A percentile compares a stretch with the other conserved stretches of the same genome.
Evolutionary conservation across 139 green algal species (phyloP).

Genomic region (Chlorella vulgaris): DNA sequence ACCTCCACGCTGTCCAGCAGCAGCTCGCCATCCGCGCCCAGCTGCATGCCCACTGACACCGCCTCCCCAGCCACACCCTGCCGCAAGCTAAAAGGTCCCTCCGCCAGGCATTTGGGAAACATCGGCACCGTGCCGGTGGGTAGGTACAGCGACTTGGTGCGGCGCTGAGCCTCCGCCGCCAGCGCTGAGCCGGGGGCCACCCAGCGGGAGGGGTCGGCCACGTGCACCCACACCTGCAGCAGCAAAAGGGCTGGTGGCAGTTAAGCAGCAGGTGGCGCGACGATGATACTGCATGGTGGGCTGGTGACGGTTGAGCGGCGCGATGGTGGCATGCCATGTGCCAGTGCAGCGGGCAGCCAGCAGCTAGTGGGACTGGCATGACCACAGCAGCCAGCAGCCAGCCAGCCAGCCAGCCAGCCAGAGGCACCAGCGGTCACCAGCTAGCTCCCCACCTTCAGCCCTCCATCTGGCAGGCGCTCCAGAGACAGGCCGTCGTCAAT

Average conservation of each 20-base stretch:
- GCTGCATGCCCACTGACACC: not conserved
- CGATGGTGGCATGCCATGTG: no score
- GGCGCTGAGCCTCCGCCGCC: constrained; percentile 59
- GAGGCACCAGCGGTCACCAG: no score
- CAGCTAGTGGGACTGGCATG: not conserved
- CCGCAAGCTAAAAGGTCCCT: constrained; percentile 74
- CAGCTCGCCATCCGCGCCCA: constrained; percentile 60
- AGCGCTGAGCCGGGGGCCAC: constrained; percentile 45
- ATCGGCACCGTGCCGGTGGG: constrained; percentile 79
- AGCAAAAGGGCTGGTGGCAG: not conserved
- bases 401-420: not conserved
- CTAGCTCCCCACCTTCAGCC: constrained; percentile 19
- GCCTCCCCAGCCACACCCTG: not conserved
- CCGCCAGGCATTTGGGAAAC: constrained; percentile 79
- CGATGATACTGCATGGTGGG: not conserved
- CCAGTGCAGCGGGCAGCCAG: not conserved
- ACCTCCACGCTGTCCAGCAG: constrained; percentile 40
- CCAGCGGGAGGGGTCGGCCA: constrained; percentile 67
- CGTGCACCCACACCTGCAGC: constrained; percentile 86
- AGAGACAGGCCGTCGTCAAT: constrained; percentile 84
- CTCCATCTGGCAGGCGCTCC: constrained; percentile 57
- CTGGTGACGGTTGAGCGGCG: no score
- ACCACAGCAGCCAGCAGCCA: not conserved
- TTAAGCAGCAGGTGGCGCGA: not conserved
- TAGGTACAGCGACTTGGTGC: constrained; percentile 83